Conservation (phyloP, 805 yeast genomes). For the Candida pini region DNA sequence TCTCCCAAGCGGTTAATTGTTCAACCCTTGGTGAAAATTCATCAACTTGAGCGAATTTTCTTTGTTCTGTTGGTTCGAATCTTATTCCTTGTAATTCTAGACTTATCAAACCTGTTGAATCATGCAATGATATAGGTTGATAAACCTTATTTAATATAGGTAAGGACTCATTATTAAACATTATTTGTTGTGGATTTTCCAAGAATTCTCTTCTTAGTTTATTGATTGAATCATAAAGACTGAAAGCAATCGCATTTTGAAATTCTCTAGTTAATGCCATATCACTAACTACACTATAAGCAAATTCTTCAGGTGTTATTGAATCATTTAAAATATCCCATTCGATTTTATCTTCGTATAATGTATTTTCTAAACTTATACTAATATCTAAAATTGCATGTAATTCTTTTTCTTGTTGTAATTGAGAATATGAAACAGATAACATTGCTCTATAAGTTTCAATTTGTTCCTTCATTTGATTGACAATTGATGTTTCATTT, state of each 20-base stretch:
- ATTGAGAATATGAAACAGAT: constrained; percentile 54
- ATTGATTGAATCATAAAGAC: constrained; percentile 74
- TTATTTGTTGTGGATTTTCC: constrained; percentile 41
- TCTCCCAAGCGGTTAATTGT: constrained; percentile 82
- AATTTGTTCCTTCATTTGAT: constrained; percentile 72
- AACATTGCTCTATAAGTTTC: constrained; percentile 67
- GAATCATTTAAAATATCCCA: constrained; percentile 67
- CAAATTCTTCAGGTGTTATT: constrained; percentile 79
- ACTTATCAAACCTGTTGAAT: constrained; percentile 6
- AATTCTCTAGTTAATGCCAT: constrained; percentile 82
- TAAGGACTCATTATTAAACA: constrained; percentile 30
- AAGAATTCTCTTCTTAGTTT: constrained; percentile 76
- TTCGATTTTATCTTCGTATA: constrained; percentile 89
- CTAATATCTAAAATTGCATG: constrained; percentile 79
- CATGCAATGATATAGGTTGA: constrained; percentile 21
- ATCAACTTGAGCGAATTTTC: constrained; percentile 71
- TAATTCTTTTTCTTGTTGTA: constrained; percentile 37
- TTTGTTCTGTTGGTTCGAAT: constrained; percentile 47
- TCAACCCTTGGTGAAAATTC: constrained; percentile 88
- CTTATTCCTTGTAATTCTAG: constrained; percentile 44
- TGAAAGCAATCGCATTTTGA: constrained; percentile 81
- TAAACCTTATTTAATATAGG: constrained; percentile 30
- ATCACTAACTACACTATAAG: constrained; percentile 75
- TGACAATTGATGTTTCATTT: constrained; percentile 57
- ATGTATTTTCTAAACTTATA: constrained; percentile 73